phyloP scores from a whole-genome alignment of 2,329 filamentous ascomycete genomes.

The Penicillium sp. region DNA sequence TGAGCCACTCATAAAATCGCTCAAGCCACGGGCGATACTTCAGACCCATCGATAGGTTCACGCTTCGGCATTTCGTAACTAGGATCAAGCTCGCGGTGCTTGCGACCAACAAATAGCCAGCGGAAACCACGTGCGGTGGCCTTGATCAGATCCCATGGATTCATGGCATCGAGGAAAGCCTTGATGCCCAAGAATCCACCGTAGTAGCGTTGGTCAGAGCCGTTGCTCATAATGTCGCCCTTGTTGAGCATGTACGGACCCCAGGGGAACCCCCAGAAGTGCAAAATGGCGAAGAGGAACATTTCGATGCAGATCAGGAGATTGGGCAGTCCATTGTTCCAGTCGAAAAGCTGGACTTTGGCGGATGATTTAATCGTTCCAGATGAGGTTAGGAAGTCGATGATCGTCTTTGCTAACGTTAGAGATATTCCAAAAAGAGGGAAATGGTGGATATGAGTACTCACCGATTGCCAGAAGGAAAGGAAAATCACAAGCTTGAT shows the following conservation, averaged over 20 bases:
- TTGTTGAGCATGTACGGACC: conserved; percentile 56
- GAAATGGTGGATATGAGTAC: neutral
- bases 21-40: neutral
- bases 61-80: conserved; percentile 22
- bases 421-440: neutral
- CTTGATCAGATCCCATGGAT: conserved; percentile 77
- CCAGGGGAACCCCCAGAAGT: conserved; percentile 76
- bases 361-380: conserved; percentile 62
- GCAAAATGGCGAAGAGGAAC: conserved; percentile 72
- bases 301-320: conserved; percentile 77
- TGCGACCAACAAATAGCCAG: conserved; percentile 74
- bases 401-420: conserved; percentile 39
- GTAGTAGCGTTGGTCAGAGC: conserved; percentile 38
- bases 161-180: conserved; percentile 68
- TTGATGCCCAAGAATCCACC: conserved; percentile 46
- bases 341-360: conserved; percentile 66
- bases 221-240: conserved; percentile 29
- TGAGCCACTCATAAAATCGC: neutral
- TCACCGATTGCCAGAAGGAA: conserved; percentile 70
- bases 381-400: conserved; percentile 59
- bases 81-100: conserved; percentile 31
- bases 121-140: conserved; percentile 70
- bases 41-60: neutral
- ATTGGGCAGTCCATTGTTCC: conserved; percentile 73
- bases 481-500: conserved; percentile 89